These are phyloP conservation scores for Ganoderma meredithae DNA, from an alignment of 1,284 basidiomycete genomes.

Conservation along the genomic window DNA sequence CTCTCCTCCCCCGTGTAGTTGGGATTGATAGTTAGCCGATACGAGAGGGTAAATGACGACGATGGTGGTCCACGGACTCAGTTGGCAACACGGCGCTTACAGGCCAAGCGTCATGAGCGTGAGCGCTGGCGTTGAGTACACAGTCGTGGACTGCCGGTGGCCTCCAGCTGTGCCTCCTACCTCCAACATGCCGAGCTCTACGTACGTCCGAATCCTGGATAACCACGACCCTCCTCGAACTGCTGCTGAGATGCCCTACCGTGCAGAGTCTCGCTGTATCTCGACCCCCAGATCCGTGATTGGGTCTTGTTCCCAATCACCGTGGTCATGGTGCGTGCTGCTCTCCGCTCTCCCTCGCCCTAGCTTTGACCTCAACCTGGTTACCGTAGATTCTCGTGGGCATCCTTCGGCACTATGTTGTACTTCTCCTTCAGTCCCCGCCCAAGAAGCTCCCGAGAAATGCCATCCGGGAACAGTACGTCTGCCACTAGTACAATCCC, in stretches of 20 bases:
- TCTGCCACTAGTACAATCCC: slow-evolving; percentile 34
- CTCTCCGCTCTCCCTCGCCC: background rate
- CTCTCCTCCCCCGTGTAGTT: too few relatives aligned
- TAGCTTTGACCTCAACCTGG: background rate
- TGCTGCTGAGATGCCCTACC: background rate
- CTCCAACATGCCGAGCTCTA: slow-evolving; percentile 41
- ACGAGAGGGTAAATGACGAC: too few relatives aligned
- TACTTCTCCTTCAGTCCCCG: slow-evolving; percentile 83
- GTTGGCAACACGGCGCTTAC: too few relatives aligned
- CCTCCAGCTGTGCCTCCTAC: slow-evolving; percentile 20
- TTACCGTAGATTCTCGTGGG: slow-evolving; percentile 86
- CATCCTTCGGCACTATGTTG: slow-evolving; percentile 92
- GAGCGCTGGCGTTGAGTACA: slow-evolving; percentile 8
- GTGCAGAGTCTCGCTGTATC: slow-evolving; percentile 77
- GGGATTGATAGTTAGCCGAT: too few relatives aligned
- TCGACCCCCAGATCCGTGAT: slow-evolving; percentile 93
- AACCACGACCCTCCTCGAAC: background rate
- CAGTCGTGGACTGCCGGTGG: slow-evolving; percentile 8
- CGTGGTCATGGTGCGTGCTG: slow-evolving; percentile 85
- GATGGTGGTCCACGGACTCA: too few relatives aligned
- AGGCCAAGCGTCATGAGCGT: too few relatives aligned
- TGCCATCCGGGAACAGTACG: slow-evolving; percentile 93
- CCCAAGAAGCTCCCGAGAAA: slow-evolving; percentile 85
- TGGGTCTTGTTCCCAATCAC: slow-evolving; percentile 98
- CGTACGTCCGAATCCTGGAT: slow-evolving; percentile 32